These are phyloP conservation scores for Phaeodactylum tricornutum DNA, from an alignment of 108 stramenopile species.

Conservation along the genomic window DNA sequence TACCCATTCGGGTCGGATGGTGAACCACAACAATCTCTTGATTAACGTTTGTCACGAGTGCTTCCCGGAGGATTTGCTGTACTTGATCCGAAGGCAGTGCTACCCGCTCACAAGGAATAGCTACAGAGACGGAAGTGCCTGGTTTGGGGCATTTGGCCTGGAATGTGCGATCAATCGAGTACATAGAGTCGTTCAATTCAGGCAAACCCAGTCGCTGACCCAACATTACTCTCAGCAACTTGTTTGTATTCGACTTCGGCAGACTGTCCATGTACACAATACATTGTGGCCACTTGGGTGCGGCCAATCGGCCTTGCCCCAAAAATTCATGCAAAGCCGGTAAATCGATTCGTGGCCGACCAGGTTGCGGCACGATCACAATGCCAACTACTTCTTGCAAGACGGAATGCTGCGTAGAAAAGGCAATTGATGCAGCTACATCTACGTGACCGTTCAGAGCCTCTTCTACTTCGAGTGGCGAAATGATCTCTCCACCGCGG, in stretches of 20 bases:
- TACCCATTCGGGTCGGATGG: constrained; percentile 28
- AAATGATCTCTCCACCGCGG: constrained; percentile 72
- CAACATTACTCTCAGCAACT: constrained; percentile 42
- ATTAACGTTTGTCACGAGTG: constrained; percentile 3
- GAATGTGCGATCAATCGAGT: constrained; percentile 33
- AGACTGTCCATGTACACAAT: constrained; percentile 53
- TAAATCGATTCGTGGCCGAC: constrained; percentile 28
- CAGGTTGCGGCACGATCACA: constrained; percentile 32
- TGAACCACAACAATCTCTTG: constrained; percentile 7
- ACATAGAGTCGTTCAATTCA: constrained; percentile 37
- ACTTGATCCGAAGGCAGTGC: constrained; percentile 15
- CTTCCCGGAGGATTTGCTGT: constrained; percentile 15
- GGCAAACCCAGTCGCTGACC: constrained; percentile 34
- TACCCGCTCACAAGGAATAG: constrained; percentile 30
- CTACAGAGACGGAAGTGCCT: constrained; percentile 32
- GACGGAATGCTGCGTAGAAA: constrained; percentile 39
- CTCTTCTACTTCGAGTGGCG: constrained; percentile 71
- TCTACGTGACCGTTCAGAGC: constrained; percentile 29
- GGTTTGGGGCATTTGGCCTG: constrained; percentile 41
- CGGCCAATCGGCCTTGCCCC: constrained; percentile 20
- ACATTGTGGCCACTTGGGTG: constrained; percentile 49
- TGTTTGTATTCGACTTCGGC: constrained; percentile 49
- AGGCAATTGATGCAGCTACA: constrained; percentile 29
- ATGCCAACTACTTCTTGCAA: constrained; percentile 64
- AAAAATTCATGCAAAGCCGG: constrained; percentile 30